Conservation (phyloP, 169 alveolate species). For the Plasmodium gonderi region DNA sequence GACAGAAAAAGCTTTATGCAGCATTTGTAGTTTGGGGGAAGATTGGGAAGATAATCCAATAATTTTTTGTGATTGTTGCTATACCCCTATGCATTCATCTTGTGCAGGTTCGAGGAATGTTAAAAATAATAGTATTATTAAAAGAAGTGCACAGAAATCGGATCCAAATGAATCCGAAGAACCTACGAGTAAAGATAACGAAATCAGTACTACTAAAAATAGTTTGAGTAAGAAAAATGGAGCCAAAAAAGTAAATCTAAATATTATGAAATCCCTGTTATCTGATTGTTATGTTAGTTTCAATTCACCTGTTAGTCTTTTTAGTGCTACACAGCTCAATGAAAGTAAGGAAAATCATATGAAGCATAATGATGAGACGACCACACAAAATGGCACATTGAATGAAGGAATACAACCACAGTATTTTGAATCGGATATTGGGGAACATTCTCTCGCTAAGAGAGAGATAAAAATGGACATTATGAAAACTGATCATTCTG, state of each 20-base stretch:
- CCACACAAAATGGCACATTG: too few relatives aligned
- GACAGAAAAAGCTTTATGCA: conserved; percentile 87
- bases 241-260: conserved; percentile 8
- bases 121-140: conserved; percentile 33
- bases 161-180: not conserved
- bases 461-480: too few relatives aligned
- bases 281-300: conserved; percentile 13
- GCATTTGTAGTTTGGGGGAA: conserved; percentile 84
- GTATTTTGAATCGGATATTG: too few relatives aligned
- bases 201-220: not conserved
- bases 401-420: too few relatives aligned
- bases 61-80: conserved; percentile 86
- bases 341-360: not conserved
- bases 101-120: conserved; percentile 59
- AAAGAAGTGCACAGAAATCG: conserved; percentile 9
- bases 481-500: too few relatives aligned
- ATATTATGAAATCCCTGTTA: conserved; percentile 28
- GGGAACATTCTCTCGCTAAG: too few relatives aligned
- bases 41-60: conserved; percentile 89
- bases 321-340: not conserved
- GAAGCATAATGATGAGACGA: too few relatives aligned
- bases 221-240: conserved; percentile 1
- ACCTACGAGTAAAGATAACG: not conserved
- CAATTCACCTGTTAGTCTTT: conserved; percentile 12
- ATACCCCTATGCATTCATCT: conserved; percentile 84